A percentile compares a stretch with the other conserved stretches of the same genome.
Evolutionary conservation across 2,329 filamentous ascomycete genomes (phyloP).

Genomic region (Pestalotiopsis sp.): DNA sequence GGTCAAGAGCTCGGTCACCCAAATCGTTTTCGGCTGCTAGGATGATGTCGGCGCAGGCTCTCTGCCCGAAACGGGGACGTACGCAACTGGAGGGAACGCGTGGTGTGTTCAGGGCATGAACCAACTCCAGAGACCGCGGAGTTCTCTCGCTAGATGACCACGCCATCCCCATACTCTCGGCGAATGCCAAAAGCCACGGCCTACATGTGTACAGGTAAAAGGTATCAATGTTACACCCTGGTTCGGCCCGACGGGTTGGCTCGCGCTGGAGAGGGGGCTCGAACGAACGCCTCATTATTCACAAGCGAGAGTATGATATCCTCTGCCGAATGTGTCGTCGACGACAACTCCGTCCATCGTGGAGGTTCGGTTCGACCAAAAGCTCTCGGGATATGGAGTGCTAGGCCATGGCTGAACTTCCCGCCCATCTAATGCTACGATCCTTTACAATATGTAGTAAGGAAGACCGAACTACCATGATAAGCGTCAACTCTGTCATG

Average conservation of each 20-base stretch:
- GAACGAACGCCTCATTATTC: background rate
- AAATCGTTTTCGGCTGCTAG: background rate
- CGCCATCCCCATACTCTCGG: background rate
- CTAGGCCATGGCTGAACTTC: background rate
- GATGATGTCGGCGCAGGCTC: background rate
- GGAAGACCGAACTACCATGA: background rate
- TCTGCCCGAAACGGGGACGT: background rate
- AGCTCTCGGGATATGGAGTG: background rate
- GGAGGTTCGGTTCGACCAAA: background rate
- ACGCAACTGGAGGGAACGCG: too few species aligned
- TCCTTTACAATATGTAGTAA: background rate
- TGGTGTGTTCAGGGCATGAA: too few species aligned
- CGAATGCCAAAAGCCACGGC: background rate
- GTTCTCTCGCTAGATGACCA: too few species aligned
- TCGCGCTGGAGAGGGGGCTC: background rate
- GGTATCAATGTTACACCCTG: background rate
- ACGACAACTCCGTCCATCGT: background rate
- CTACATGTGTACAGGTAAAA: background rate
- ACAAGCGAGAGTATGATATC: background rate
- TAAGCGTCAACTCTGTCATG: background rate
- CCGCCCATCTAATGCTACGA: background rate
- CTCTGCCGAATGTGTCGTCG: background rate
- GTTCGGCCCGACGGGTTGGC: constrained; percentile 6
- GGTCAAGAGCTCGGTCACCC: background rate
- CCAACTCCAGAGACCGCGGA: too few species aligned